Evolutionary conservation across 1,284 basidiomycete genomes (phyloP).

Genomic region (Ustilago hordei): DNA sequence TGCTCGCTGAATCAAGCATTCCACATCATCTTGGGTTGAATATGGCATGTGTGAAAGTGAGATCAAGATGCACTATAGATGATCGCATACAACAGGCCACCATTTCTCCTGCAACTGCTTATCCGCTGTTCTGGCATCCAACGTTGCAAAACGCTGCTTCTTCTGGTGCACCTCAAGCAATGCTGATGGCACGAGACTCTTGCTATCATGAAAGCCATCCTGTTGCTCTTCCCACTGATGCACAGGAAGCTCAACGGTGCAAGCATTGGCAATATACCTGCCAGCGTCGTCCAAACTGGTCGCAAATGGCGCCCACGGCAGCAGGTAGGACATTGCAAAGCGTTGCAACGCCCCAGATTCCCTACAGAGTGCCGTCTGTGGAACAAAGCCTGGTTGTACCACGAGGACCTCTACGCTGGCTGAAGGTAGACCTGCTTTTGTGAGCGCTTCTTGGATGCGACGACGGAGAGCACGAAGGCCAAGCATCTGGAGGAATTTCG

Average conservation of each 20-base stretch:
- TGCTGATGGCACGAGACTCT: constrained; percentile 20
- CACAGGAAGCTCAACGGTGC: constrained; percentile 15
- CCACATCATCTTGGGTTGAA: neutral
- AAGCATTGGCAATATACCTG: constrained; percentile 45
- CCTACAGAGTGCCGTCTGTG: constrained; percentile 35
- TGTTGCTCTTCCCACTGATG: neutral
- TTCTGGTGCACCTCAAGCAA: constrained; percentile 33
- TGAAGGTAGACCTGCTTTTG: neutral
- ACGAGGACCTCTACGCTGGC: constrained; percentile 36
- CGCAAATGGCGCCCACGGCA: constrained; percentile 42
- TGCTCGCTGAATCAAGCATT: neutral
- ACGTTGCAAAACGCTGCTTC: constrained; percentile 32
- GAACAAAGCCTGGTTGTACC: constrained; percentile 51
- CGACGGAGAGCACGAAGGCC: constrained; percentile 45
- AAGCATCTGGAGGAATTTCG: constrained; percentile 55
- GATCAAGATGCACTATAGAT: neutral
- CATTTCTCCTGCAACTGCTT: constrained; percentile 40
- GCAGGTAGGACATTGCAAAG: constrained; percentile 43
- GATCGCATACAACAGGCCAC: constrained; percentile 43
- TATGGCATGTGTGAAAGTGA: neutral
- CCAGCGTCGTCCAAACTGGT: constrained; percentile 39
- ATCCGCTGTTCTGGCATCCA: constrained; percentile 35
- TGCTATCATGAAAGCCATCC: constrained; percentile 25
- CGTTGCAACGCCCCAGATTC: constrained; percentile 29
- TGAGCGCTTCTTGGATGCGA: constrained; percentile 16